Conservation (phyloP, 495 filamentous ascomycete species). For the Tuber calosporum region DNA sequence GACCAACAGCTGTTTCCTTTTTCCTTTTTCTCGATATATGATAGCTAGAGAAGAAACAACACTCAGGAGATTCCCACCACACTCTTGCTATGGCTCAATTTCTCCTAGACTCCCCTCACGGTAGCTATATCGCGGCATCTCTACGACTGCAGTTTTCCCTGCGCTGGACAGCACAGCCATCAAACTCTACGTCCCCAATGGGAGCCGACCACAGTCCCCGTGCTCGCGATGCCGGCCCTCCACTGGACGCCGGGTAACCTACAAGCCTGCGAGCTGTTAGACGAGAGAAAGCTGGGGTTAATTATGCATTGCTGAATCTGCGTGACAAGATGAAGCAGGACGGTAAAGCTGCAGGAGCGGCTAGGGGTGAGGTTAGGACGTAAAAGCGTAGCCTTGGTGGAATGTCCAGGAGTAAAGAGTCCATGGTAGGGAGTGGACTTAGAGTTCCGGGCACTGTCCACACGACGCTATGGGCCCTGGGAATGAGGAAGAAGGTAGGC, state of each 20-base stretch:
- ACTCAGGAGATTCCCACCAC: too few relatives aligned
- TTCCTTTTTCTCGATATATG: too few relatives aligned
- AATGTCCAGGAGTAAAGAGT: conserved; percentile 20
- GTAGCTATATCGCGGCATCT: too few relatives aligned
- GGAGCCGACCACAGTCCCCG: conserved; percentile 26
- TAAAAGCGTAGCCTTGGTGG: conserved; percentile 17
- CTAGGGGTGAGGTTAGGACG: conserved; percentile 18
- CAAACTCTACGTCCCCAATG: conserved; percentile 27
- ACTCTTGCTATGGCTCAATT: too few relatives aligned
- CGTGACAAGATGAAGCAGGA: conserved; percentile 76
- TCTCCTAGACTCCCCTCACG: too few relatives aligned
- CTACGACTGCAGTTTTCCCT: too few relatives aligned
- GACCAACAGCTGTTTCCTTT: too few relatives aligned
- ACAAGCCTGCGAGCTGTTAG: conserved; percentile 42
- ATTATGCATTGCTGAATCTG: conserved; percentile 80
- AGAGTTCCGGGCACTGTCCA: conserved; percentile 17
- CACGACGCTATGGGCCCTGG: neutral
- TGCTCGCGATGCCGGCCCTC: conserved; percentile 43
- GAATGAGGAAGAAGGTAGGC: neutral
- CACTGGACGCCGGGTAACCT: conserved; percentile 49
- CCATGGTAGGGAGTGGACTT: conserved; percentile 10
- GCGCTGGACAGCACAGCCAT: too few relatives aligned
- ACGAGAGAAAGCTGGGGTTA: conserved; percentile 59
- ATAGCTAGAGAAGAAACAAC: too few relatives aligned
- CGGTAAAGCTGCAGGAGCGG: conserved; percentile 22